phyloP scores from a whole-genome alignment of 2,329 filamentous ascomycete species.

The Knoxdaviesia proteae region DNA sequence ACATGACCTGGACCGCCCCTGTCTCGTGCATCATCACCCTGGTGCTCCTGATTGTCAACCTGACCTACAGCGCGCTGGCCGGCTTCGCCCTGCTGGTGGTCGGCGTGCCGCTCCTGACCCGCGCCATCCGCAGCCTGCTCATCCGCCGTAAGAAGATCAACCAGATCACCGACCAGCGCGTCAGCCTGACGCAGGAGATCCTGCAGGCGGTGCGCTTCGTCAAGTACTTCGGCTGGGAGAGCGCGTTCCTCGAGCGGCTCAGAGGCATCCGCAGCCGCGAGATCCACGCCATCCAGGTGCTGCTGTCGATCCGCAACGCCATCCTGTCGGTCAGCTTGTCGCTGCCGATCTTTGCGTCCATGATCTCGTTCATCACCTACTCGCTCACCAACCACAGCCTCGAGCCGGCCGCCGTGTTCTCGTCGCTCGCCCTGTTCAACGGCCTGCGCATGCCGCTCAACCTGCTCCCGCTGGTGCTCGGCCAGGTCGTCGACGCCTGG shows the following conservation, averaged over 20 bases:
- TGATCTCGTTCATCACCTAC: slow-evolving; percentile 81
- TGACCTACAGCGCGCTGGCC: slow-evolving; percentile 75
- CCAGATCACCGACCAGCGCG: slow-evolving; percentile 80
- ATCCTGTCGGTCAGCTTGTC: slow-evolving; percentile 72
- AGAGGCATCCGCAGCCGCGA: slow-evolving; percentile 54
- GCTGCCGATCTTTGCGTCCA: slow-evolving; percentile 81
- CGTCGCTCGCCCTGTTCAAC: slow-evolving; percentile 86
- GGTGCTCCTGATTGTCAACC: slow-evolving; percentile 61
- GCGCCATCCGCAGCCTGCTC: slow-evolving; percentile 59
- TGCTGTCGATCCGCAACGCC: slow-evolving; percentile 65
- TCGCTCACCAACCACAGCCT: slow-evolving; percentile 46
- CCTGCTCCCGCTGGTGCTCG: slow-evolving; percentile 68
- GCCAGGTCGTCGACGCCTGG: slow-evolving; percentile 76
- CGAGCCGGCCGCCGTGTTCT: slow-evolving; percentile 64
- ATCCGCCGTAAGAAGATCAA: slow-evolving; percentile 61
- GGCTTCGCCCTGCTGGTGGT: slow-evolving; percentile 70
- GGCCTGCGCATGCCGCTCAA: slow-evolving; percentile 77
- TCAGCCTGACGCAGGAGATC: slow-evolving; percentile 82
- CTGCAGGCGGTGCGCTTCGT: slow-evolving; percentile 80
- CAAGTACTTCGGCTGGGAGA: slow-evolving; percentile 94
- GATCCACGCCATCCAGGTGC: slow-evolving; percentile 62
- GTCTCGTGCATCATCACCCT: slow-evolving; percentile 61
- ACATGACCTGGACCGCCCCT: slow-evolving; percentile 77
- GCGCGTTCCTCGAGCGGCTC: slow-evolving; percentile 60
- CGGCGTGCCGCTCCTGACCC: slow-evolving; percentile 56